Conservation (phyloP, 148 eudicot genomes). For the Rhododendron molle region DNA sequence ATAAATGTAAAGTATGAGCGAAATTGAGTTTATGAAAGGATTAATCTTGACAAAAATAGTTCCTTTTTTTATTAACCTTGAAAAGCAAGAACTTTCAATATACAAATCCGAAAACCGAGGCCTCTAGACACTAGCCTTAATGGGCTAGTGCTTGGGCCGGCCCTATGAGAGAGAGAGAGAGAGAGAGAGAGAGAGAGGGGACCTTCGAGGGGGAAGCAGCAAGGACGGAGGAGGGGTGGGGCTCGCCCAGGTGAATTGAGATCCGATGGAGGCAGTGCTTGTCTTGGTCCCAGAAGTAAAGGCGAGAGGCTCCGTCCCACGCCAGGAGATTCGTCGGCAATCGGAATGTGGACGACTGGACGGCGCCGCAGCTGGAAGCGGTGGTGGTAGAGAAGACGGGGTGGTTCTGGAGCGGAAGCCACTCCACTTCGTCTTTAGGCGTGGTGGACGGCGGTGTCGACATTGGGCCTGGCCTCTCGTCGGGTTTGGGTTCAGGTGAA, state of each 20-base stretch:
- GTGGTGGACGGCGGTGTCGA: constrained; percentile 19
- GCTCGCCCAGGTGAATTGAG: constrained; percentile 64
- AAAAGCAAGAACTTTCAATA: background rate
- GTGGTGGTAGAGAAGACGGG: constrained; percentile 39
- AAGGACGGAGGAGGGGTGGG: constrained; percentile 46
- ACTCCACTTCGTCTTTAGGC: constrained; percentile 44
- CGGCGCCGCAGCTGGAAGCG: background rate
- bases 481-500: constrained; percentile 26
- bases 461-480: constrained; percentile 11
- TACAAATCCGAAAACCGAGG: background rate
- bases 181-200: background rate
- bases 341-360: background rate
- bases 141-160: background rate
- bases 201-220: constrained; percentile 91
- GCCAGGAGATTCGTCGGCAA: constrained; percentile 54
- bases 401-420: constrained; percentile 78
- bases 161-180: background rate
- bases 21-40: background rate
- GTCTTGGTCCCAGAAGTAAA: constrained; percentile 66
- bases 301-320: constrained; percentile 85
- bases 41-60: background rate
- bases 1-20: background rate
- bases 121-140: background rate
- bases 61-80: no score
- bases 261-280: constrained; percentile 50